Base-by-base conservation (phyloP, 352 stramenopile species). In the Aphanomyces invadans region DNA sequence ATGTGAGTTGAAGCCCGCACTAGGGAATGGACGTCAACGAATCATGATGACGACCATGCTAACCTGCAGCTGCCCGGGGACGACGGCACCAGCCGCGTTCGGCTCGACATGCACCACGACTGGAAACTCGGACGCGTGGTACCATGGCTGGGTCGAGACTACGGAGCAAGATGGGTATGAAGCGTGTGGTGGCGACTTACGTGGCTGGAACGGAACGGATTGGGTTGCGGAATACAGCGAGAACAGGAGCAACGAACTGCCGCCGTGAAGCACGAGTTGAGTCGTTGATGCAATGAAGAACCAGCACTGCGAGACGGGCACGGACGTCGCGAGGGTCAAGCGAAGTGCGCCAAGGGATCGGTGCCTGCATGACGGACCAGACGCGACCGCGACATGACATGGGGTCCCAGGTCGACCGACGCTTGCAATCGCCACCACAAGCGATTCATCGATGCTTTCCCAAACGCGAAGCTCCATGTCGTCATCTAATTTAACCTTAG, bases 361-460 rank as follows among this genome's bases (percentile, higher is more conserved):
- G 79, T 75, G 33, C 87, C 21, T 3, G 72, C 72, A 21, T 88
- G 48, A 29, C 80, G 71, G 57, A 72, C 80, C 36, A 63, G 63
- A 17, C 71, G 66, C 42, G 65, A 66, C 17, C 17, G 46, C 15
- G 81, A 73, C 57, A 68, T 66, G 5, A 68, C 70, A 15, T 53
- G 36, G 32, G 74, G 54, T 3, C 56, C 55, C 23, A 29, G 52
- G 4, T 83, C 75, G 0, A 56, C 36, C n/a, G 5, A 26, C 11
- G n/a, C 42, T 74, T 2, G 70, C 71, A 52, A 87, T 72, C 0
- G 71, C 76, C 0, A 82, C 67, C 15, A 91, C 74, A n/a, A 89
- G 25, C 10, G 63, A 49, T 26, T 80, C 44, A 53, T 88, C 76
- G 3, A 66, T 42, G 61, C 74, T 88, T 61, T 91, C 79, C 82